phyloP scores from a whole-genome alignment of 306 rosid species.

The Vicia villosa region DNA sequence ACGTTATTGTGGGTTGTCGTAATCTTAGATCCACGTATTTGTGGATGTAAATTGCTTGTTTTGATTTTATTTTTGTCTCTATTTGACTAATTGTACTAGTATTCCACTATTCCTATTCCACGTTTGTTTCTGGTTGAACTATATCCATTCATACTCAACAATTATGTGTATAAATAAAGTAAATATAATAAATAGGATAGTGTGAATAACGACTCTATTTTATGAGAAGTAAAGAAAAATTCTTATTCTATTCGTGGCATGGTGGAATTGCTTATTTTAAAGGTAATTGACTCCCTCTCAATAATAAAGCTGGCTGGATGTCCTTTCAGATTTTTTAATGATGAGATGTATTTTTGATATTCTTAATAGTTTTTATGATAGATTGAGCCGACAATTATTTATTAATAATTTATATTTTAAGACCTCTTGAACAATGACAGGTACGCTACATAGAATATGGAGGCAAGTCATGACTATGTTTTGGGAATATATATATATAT shows the following conservation, averaged over 20 bases:
- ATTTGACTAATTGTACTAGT: background rate
- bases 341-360: background rate
- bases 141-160: background rate
- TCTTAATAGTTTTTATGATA: no score
- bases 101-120: background rate
- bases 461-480: no score
- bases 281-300: background rate
- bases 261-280: background rate
- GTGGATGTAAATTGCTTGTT: background rate
- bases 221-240: background rate
- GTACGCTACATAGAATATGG: no score
- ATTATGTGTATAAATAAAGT: no score
- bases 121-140: background rate
- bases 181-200: background rate
- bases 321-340: background rate
- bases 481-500: no score
- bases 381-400: no score
- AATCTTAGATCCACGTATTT: slow-evolving; percentile 3
- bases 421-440: no score
- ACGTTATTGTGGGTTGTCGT: slow-evolving; percentile 9
- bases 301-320: background rate
- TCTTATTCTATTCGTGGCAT: background rate
- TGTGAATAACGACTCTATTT: background rate
- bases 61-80: background rate
- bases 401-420: no score